Conservation (phyloP, 768 basidiomycete species). For the Crucibulum laeve region DNA sequence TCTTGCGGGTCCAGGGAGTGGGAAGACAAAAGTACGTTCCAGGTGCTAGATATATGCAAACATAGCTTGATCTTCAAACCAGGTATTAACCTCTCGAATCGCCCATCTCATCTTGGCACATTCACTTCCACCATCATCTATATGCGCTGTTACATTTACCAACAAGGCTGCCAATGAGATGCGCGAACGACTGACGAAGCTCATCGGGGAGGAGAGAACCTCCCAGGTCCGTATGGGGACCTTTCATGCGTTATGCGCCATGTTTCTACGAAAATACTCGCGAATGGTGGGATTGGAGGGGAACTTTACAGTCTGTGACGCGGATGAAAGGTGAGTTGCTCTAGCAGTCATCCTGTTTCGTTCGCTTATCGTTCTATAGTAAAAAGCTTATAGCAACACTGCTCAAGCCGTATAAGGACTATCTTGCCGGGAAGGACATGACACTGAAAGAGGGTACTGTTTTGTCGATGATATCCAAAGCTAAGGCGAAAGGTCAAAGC, state of each 20-base stretch:
- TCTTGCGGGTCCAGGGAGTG: constrained; percentile 75
- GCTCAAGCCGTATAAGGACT: constrained; percentile 51
- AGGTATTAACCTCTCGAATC: constrained; percentile 67
- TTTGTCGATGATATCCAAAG: constrained; percentile 66
- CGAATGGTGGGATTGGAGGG: constrained; percentile 50
- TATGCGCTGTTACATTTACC: constrained; percentile 84
- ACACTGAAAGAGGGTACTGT: constrained; percentile 51
- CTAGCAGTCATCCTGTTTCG: neutral
- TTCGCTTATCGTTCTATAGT: constrained; percentile 27
- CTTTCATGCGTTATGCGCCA: constrained; percentile 73
- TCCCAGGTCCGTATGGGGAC: constrained; percentile 65
- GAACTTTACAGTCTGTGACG: constrained; percentile 82
- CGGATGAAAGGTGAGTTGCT: constrained; percentile 70
- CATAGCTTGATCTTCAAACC: neutral
- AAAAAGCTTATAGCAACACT: constrained; percentile 62
- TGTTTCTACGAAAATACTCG: constrained; percentile 66
- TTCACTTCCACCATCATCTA: constrained; percentile 45
- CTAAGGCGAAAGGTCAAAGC: constrained; percentile 61
- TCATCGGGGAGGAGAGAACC: constrained; percentile 61
- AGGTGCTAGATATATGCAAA: neutral
- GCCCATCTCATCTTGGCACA: constrained; percentile 59
- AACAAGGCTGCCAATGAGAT: constrained; percentile 91
- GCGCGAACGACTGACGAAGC: constrained; percentile 59
- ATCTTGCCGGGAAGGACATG: constrained; percentile 41
- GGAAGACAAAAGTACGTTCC: constrained; percentile 53